Evolutionary conservation across 1,284 basidiomycete genomes (phyloP).

Genomic region (Anthracocystis panici-leucophaei): DNA sequence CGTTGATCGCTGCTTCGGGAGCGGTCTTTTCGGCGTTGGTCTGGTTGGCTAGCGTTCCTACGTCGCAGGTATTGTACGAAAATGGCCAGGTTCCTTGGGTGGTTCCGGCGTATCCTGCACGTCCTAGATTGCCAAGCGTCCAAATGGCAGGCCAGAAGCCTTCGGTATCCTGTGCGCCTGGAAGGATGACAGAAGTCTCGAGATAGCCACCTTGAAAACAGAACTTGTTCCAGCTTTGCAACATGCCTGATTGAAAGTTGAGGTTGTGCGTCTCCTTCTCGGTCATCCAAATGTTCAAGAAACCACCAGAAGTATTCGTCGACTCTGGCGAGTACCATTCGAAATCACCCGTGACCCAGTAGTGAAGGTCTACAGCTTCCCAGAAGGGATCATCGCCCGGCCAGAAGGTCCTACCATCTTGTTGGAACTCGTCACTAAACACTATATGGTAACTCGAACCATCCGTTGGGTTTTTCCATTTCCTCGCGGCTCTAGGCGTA

Average conservation of each 20-base stretch:
- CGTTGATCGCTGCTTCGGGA: slow-evolving; percentile 30
- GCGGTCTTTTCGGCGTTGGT: slow-evolving; percentile 43
- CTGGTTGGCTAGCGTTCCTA: slow-evolving; percentile 61
- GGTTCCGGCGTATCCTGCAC: slow-evolving; percentile 63
- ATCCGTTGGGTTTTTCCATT: slow-evolving; percentile 30
- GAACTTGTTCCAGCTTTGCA: slow-evolving; percentile 66
- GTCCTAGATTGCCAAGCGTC: slow-evolving; percentile 58
- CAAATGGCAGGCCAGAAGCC: slow-evolving; percentile 72
- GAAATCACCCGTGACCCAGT: slow-evolving; percentile 53
- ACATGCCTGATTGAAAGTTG: slow-evolving; percentile 62
- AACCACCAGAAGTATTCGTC: slow-evolving; percentile 54
- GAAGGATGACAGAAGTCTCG: slow-evolving; percentile 43
- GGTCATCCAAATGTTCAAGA: slow-evolving; percentile 51
- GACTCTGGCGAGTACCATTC: slow-evolving; percentile 68
- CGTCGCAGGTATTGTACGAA: slow-evolving; percentile 67
- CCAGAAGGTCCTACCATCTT: slow-evolving; percentile 75
- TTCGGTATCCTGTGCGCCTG: slow-evolving; percentile 51
- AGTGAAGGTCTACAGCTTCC: slow-evolving; percentile 59
- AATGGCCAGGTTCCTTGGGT: slow-evolving; percentile 68
- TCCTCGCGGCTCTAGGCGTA: slow-evolving; percentile 22
- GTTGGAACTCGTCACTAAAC: slow-evolving; percentile 78
- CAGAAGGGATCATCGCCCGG: slow-evolving; percentile 66
- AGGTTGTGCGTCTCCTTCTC: slow-evolving; percentile 54
- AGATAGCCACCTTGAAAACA: slow-evolving; percentile 66
- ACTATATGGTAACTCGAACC: slow-evolving; percentile 73